phyloP scores from a whole-genome alignment of 1,284 basidiomycete species.

The Leucoagaricus sp. region DNA sequence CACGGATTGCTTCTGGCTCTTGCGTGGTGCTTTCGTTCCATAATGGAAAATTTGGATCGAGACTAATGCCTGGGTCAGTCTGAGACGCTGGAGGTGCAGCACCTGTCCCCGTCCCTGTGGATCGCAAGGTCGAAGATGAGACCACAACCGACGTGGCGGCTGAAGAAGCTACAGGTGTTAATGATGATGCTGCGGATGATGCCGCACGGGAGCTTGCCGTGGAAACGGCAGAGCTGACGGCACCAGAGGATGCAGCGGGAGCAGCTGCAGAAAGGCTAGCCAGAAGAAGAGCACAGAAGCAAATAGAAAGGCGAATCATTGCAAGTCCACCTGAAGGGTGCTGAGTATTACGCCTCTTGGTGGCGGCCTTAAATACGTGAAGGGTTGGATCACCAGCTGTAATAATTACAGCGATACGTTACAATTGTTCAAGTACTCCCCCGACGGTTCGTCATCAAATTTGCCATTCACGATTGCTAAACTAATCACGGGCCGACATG shows the following conservation, averaged over 20 bases:
- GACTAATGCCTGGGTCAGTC: slow-evolving; percentile 50
- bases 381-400: not conserved
- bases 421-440: too few species aligned
- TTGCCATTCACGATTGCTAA: not conserved
- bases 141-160: slow-evolving; percentile 13
- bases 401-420: too few species aligned
- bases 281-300: slow-evolving; percentile 34
- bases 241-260: slow-evolving; percentile 20
- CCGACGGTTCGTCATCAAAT: not conserved
- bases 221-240: slow-evolving; percentile 14
- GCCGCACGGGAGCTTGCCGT: not conserved
- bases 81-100: slow-evolving; percentile 23
- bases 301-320: slow-evolving; percentile 27
- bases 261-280: slow-evolving; percentile 25
- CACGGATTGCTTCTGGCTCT: slow-evolving; percentile 33
- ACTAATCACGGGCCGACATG: not conserved
- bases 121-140: slow-evolving; percentile 8
- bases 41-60: slow-evolving; percentile 51
- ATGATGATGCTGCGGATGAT: slow-evolving; percentile 16
- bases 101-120: slow-evolving; percentile 18
- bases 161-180: slow-evolving; percentile 20
- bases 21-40: slow-evolving; percentile 36
- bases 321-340: slow-evolving; percentile 10
- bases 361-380: slow-evolving; percentile 11
- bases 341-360: slow-evolving; percentile 5